Percentiles rank a stretch among this genome's conserved stretches.
Conservation (phyloP, 208 protist species). For the Borovskyia barvae region DNA sequence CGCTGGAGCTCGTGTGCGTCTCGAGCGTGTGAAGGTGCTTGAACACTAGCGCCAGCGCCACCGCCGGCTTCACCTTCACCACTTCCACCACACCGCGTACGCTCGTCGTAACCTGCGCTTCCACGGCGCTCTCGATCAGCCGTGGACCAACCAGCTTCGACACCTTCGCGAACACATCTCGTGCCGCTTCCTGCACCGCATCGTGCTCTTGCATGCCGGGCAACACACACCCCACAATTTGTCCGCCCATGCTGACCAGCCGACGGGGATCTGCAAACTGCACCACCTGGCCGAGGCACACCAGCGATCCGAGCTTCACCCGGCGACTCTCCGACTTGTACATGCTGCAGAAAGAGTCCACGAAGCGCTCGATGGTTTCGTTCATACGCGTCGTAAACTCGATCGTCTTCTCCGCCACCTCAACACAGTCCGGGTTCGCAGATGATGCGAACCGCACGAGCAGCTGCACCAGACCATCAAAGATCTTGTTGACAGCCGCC, state of each 20-base stretch:
- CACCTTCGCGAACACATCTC: constrained; percentile 78
- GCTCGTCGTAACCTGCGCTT: constrained; percentile 81
- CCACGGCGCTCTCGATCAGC: constrained; percentile 83
- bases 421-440: constrained; percentile 81
- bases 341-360: constrained; percentile 62
- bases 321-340: constrained; percentile 67
- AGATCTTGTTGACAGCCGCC: constrained; percentile 86
- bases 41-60: constrained; percentile 83
- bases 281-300: constrained; percentile 61
- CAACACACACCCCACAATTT: constrained; percentile 86
- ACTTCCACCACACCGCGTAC: constrained; percentile 89
- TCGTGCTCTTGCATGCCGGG: constrained; percentile 88
- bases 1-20: constrained; percentile 50
- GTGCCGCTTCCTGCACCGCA: constrained; percentile 76
- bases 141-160: constrained; percentile 67
- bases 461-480: constrained; percentile 67
- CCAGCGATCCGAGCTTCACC: constrained; percentile 73
- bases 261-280: constrained; percentile 66
- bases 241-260: constrained; percentile 74
- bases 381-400: constrained; percentile 87
- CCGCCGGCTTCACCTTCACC: constrained; percentile 84
- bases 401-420: constrained; percentile 80
- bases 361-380: constrained; percentile 84
- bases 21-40: constrained; percentile 52
- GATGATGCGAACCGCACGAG: constrained; percentile 76